phyloP scores from a whole-genome alignment of 192 early-diverging fungal species.

The Chytriomyces sp. region DNA sequence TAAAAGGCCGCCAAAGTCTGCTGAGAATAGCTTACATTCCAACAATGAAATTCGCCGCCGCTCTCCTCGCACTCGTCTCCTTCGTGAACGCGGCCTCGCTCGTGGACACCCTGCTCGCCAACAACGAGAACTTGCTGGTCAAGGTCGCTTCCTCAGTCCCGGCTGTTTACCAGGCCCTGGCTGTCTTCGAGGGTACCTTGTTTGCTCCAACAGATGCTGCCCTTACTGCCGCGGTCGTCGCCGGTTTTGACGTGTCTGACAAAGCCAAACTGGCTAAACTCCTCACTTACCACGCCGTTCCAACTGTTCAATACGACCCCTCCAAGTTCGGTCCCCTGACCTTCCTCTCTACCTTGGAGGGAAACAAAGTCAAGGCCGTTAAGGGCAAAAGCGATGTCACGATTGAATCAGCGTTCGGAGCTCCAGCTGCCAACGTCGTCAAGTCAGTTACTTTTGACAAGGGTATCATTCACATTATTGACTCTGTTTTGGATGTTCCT shows the following conservation, averaged over 20 bases:
- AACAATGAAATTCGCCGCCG: neutral
- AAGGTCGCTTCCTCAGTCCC: slow-evolving; percentile 3
- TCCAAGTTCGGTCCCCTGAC: neutral
- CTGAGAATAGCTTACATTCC: neutral
- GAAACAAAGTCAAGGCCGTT: slow-evolving; percentile 15
- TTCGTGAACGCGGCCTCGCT: slow-evolving; percentile 7
- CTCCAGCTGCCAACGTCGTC: slow-evolving; percentile 38
- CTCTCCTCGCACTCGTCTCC: neutral
- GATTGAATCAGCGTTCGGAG: slow-evolving; percentile 18
- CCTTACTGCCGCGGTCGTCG: slow-evolving; percentile 7
- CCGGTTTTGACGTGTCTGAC: slow-evolving; percentile 19
- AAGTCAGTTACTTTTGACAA: slow-evolving; percentile 44
- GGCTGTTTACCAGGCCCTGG: slow-evolving; percentile 11
- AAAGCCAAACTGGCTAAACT: slow-evolving; percentile 6
- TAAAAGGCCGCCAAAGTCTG: no score
- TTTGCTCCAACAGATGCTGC: slow-evolving; percentile 41
- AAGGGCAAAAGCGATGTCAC: neutral
- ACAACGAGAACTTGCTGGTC: slow-evolving; percentile 12
- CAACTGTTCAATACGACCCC: slow-evolving; percentile 11
- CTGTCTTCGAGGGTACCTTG: slow-evolving; percentile 22
- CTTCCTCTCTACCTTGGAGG: slow-evolving; percentile 28
- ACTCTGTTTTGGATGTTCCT: slow-evolving; percentile 49
- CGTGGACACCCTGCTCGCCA: slow-evolving; percentile 13
- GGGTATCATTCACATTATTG: slow-evolving; percentile 55
- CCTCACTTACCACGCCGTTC: slow-evolving; percentile 29